A percentile compares a stretch with the other conserved stretches of the same genome.
Evolutionary conservation across 2,329 filamentous ascomycete species (phyloP).

Genomic region (Leptographium galeiforme): DNA sequence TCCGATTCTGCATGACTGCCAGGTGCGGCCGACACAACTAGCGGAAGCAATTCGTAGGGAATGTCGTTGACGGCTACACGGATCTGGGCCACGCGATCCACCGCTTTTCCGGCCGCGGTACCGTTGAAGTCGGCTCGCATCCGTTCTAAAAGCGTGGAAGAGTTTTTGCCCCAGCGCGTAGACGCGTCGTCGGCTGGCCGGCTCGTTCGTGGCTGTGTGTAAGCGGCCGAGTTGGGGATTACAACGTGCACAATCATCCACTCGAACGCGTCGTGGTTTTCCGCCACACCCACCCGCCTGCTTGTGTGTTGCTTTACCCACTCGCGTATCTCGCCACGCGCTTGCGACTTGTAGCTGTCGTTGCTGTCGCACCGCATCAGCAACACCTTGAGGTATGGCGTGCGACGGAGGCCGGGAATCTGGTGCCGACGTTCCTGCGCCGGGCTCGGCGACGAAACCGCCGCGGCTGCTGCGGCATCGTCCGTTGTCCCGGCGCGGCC

Average conservation of each 20-base stretch:
- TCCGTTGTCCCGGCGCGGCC: slow-evolving; percentile 26
- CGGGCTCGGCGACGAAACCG: slow-evolving; percentile 15
- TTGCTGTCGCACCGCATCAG: slow-evolving; percentile 90
- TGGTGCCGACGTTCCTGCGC: slow-evolving; percentile 65
- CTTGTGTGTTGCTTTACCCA: slow-evolving; percentile 76
- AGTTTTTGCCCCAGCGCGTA: slow-evolving; percentile 31
- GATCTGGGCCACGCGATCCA: slow-evolving; percentile 76
- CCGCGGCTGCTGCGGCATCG: slow-evolving; percentile 21
- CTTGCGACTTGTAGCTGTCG: slow-evolving; percentile 75
- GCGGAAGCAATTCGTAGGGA: slow-evolving; percentile 49
- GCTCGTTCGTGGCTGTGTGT: slow-evolving; percentile 59
- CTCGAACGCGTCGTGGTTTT: slow-evolving; percentile 93
- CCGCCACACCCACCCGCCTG: slow-evolving; percentile 53
- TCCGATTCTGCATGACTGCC: slow-evolving; percentile 56
- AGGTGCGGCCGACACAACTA: slow-evolving; percentile 49
- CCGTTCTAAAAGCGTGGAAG: slow-evolving; percentile 68
- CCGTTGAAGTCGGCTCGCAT: slow-evolving; percentile 81
- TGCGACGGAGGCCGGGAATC: slow-evolving; percentile 83
- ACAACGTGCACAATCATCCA: slow-evolving; percentile 93
- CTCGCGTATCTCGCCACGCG: slow-evolving; percentile 67
- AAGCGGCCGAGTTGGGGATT: slow-evolving; percentile 69
- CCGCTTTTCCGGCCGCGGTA: slow-evolving; percentile 54
- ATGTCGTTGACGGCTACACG: slow-evolving; percentile 60
- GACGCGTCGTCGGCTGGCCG: slow-evolving; percentile 28
- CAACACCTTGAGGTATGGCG: slow-evolving; percentile 84